phyloP scores from a whole-genome alignment of 257 asterid species.

The Nicotiana benthamiana region DNA sequence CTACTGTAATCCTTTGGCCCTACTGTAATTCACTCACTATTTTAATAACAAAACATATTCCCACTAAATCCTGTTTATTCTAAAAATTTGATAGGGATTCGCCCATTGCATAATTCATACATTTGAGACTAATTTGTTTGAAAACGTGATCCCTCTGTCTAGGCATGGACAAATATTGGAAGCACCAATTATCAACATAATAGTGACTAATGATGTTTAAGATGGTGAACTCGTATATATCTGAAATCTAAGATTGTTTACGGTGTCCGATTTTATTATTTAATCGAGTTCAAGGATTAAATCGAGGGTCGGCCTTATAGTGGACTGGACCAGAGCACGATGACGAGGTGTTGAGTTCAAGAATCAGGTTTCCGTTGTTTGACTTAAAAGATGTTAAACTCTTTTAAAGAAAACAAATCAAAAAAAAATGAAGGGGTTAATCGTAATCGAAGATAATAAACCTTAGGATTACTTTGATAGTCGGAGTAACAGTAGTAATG shows the following conservation, averaged over 20 bases:
- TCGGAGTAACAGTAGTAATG: no score
- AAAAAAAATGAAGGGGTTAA: no score
- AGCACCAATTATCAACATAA: not conserved
- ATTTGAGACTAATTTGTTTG: not conserved
- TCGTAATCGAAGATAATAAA: no score
- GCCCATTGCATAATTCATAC: not conserved
- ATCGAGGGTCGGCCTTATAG: no score
- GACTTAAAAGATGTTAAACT: no score
- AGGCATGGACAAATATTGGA: not conserved
- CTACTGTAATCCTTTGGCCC: slow-evolving; percentile 21
- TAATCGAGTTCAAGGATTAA: no score
- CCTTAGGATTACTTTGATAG: no score
- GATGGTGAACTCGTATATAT: not conserved
- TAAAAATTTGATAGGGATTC: not conserved
- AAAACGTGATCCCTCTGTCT: not conserved
- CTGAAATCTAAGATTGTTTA: not conserved
- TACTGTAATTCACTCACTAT: slow-evolving; percentile 16
- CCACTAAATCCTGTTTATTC: not conserved
- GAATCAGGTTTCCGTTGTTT: no score
- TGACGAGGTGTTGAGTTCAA: no score
- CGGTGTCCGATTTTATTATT: no score
- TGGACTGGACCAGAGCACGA: no score
- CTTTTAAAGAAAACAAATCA: no score
- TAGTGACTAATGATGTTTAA: not conserved
- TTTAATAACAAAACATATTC: slow-evolving; percentile 3